A percentile compares a stretch with the other conserved stretches of the same genome.
These are phyloP conservation scores for Russula foetens DNA, from an alignment of 768 basidiomycete genomes.

Conservation along the genomic window DNA sequence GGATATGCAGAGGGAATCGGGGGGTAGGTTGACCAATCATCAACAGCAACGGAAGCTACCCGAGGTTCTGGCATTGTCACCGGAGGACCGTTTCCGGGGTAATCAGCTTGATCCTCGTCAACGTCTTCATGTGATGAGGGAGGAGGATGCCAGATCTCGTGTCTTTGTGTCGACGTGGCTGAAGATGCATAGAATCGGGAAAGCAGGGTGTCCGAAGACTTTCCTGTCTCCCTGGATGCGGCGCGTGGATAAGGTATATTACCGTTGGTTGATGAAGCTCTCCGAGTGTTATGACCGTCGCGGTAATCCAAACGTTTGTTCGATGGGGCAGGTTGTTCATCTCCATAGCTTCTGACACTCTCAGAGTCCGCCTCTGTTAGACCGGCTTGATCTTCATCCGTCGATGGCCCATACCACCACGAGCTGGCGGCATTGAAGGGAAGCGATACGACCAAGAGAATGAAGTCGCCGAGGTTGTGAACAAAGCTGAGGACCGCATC, in stretches of 20 bases:
- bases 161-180: constrained; percentile 5
- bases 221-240: not conserved
- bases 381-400: constrained; percentile 11
- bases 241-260: constrained; percentile 1
- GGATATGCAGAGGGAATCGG: constrained; percentile 74
- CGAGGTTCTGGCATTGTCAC: constrained; percentile 12
- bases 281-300: not conserved
- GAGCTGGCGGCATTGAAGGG: constrained; percentile 32
- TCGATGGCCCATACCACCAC: constrained; percentile 25
- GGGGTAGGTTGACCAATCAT: constrained; percentile 70
- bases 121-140: constrained; percentile 35
- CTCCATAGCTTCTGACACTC: constrained; percentile 13
- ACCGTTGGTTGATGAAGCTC: not conserved
- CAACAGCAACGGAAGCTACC: constrained; percentile 1
- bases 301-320: not conserved
- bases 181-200: constrained; percentile 10
- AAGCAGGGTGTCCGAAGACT: not conserved
- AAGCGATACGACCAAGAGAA: constrained; percentile 39
- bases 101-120: constrained; percentile 25
- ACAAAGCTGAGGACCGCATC: constrained; percentile 56
- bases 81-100: constrained; percentile 13
- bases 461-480: constrained; percentile 53
- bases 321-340: constrained; percentile 4
- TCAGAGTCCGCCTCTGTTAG: constrained; percentile 19
- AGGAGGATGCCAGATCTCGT: constrained; percentile 59